phyloP scores from a whole-genome alignment of 31 red algal species.

The Odonthalia washingtoniensis region DNA sequence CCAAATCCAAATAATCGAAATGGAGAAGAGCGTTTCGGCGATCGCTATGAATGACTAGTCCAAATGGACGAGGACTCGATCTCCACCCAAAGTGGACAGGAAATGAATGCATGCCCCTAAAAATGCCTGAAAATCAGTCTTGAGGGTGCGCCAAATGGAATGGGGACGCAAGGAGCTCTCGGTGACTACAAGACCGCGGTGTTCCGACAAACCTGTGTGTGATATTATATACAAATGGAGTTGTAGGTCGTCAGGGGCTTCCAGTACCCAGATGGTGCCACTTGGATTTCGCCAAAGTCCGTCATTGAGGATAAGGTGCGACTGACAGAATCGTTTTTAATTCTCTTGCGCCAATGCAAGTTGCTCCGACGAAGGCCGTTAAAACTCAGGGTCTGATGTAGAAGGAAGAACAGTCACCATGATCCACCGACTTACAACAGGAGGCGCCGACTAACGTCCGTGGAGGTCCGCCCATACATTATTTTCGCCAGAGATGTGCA shows the following conservation, averaged over 20 bases:
- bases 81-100: constrained; percentile 31
- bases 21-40: constrained; percentile 45
- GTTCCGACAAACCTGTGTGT: constrained; percentile 18
- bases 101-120: constrained; percentile 41
- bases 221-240: constrained; percentile 28
- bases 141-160: constrained; percentile 1
- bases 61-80: constrained; percentile 23
- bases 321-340: not conserved
- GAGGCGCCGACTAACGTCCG: not conserved
- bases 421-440: not conserved
- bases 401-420: not conserved
- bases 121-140: constrained; percentile 29
- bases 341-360: not conserved
- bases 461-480: constrained; percentile 42
- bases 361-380: not conserved
- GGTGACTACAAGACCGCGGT: constrained; percentile 2
- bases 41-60: not conserved
- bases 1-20: constrained; percentile 37
- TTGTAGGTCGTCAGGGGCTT: constrained; percentile 4
- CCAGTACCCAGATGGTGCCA: constrained; percentile 30
- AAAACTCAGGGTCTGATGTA: not conserved
- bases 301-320: not conserved
- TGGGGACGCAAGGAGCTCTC: not conserved
- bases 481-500: constrained; percentile 19
- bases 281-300: not conserved